phyloP scores from a whole-genome alignment of 352 stramenopile species.

The Globisporangium middletonii region DNA sequence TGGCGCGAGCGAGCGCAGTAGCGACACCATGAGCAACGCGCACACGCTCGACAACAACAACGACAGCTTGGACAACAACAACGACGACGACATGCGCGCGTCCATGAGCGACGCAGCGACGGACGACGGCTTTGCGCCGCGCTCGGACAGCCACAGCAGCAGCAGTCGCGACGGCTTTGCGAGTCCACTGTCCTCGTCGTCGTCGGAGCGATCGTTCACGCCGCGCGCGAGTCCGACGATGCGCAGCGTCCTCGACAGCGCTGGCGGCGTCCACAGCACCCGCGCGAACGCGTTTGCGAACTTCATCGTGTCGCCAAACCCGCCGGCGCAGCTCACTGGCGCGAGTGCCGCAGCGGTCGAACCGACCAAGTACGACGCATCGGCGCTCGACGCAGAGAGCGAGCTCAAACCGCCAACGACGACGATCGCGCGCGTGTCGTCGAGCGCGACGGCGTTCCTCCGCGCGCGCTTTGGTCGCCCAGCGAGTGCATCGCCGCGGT shows the following conservation, averaged over 20 bases:
- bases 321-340: constrained; percentile 5
- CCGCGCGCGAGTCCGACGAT: constrained; percentile 7
- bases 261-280: background rate
- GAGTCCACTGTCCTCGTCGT: constrained; percentile 6
- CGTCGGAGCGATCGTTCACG: constrained; percentile 8
- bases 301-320: constrained; percentile 15
- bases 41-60: constrained; percentile 12
- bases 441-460: constrained; percentile 12
- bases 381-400: background rate
- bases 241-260: background rate
- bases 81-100: constrained; percentile 5
- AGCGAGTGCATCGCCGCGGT: constrained; percentile 1
- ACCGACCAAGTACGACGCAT: background rate
- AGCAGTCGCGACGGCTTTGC: background rate
- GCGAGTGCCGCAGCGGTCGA: background rate
- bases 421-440: constrained; percentile 11
- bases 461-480: background rate
- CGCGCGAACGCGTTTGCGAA: constrained; percentile 8
- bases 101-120: background rate
- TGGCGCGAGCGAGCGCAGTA: constrained; percentile 15
- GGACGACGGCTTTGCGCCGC: background rate
- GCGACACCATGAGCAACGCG: background rate
- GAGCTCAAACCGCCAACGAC: constrained; percentile 8
- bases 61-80: constrained; percentile 29
- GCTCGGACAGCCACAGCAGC: background rate